Evolutionary conservation across 2,329 filamentous ascomycete genomes (phyloP).

Genomic region (Colletotrichum sp.): DNA sequence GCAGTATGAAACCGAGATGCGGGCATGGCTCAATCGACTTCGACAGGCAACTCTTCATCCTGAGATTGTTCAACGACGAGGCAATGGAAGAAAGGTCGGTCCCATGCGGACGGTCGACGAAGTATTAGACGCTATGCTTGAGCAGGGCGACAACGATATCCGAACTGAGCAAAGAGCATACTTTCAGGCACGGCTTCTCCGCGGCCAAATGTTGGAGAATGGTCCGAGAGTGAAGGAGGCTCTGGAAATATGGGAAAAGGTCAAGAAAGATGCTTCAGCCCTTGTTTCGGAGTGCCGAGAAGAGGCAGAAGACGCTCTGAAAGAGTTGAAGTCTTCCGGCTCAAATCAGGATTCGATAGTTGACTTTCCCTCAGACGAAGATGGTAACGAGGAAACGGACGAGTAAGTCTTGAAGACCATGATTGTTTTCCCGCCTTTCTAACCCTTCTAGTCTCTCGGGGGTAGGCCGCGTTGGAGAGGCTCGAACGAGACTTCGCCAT

Average conservation of each 20-base stretch:
- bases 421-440: not conserved
- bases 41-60: conserved; percentile 87
- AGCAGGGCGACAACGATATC: conserved; percentile 74
- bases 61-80: conserved; percentile 70
- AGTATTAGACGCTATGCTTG: conserved; percentile 90
- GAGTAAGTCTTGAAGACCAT: conserved; percentile 32
- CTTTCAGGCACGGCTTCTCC: conserved; percentile 66
- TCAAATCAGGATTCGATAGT: not conserved
- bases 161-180: conserved; percentile 72
- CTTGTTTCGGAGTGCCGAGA: conserved; percentile 69
- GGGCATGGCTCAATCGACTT: conserved; percentile 76
- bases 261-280: conserved; percentile 50
- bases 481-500: conserved; percentile 70
- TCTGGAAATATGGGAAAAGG: conserved; percentile 70
- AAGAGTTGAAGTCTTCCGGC: conserved; percentile 13
- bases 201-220: conserved; percentile 82
- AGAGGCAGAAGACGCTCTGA: conserved; percentile 60
- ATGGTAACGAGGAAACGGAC: conserved; percentile 37
- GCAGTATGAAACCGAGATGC: conserved; percentile 74
- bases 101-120: conserved; percentile 83
- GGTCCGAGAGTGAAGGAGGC: conserved; percentile 71
- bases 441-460: conserved; percentile 52
- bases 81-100: conserved; percentile 65
- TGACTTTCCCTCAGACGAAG: conserved; percentile 27
- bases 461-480: conserved; percentile 55